Evolutionary conservation across 2,329 filamentous ascomycete species (phyloP), one percentile per base, ranked within the genome.

Genomic region (Colletotrichum sp.): DNA sequence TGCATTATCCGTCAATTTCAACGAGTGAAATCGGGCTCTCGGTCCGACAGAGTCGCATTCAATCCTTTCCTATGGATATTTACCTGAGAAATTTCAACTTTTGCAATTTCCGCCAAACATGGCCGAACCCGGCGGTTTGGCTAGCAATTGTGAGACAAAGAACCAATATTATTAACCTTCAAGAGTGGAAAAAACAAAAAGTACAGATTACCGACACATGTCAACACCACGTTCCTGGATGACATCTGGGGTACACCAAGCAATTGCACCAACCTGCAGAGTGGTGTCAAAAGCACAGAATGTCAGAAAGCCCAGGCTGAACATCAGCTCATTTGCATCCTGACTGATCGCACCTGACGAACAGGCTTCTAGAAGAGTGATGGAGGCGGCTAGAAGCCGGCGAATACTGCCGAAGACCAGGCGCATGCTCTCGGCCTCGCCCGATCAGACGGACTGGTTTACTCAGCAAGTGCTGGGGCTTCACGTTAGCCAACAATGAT

Each of bases 301-400:
- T 48, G 13, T 12, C 36, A 68, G 61, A 43, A 9, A 16, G 57
- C 34, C 28, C 26, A 52, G 52, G 18, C 68, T 13, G 14, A 39
- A 59, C 43, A 52, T 75, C 73, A 73, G 43, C 39, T 64, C 73
- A 75, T 64, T 64, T 24, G 43, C 70, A 68, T 73, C 70, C 28
- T 72, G 34, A 65, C 39, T 39, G 43, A 57, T 26, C 26, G 57
- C 64, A 65, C 34, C 43, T 39, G 39, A 57, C 63, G 64, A 65
- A 65, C 57, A 57, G 57, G 34, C 68, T 71, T 74, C 60, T 66
- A 59, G 60, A 66, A 65, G 30, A 43, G 39, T 14, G 13, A 30
- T 24, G 28, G 36, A 14, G 12, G 67, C 34, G 55, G 57, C 34
- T 32, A 61, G 26, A 61, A 30, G 67, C 39, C n/a, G 34, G 24